Conservation (phyloP, 1,139 yeast genomes). For the Debaryomyces psychrophilus region DNA sequence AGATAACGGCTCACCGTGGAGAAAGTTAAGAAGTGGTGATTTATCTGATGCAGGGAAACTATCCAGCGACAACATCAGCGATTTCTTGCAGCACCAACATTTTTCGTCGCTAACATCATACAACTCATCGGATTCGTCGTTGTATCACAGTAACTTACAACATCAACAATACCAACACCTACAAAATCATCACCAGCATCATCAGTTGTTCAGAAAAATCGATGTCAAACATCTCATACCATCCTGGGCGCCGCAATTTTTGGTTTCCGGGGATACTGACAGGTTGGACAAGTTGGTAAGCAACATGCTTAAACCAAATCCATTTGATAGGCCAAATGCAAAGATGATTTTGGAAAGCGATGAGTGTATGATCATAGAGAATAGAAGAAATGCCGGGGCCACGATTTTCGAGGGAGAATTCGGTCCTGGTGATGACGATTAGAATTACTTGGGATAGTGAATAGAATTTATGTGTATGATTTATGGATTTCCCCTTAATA, state of each 20-base stretch:
- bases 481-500: constrained; percentile 1
- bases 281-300: constrained; percentile 79
- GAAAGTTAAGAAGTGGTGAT: constrained; percentile 92
- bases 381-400: constrained; percentile 89
- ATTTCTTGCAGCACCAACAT: constrained; percentile 45
- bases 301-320: constrained; percentile 89
- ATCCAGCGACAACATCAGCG: constrained; percentile 57
- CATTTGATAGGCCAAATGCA: constrained; percentile 82
- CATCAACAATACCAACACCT: constrained; percentile 4
- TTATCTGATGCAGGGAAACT: constrained; percentile 91
- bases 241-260: constrained; percentile 82
- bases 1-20: constrained; percentile 97
- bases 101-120: constrained; percentile 42
- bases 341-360: constrained; percentile 63
- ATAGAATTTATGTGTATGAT: constrained; percentile 4
- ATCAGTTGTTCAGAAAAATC: constrained; percentile 8
- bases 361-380: constrained; percentile 80
- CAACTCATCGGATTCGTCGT: constrained; percentile 21
- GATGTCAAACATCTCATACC: constrained; percentile 44
- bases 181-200: constrained; percentile 14
- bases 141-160: constrained; percentile 23
- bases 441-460: not conserved
- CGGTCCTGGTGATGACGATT: constrained; percentile 58
- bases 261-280: constrained; percentile 67
- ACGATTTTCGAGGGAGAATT: constrained; percentile 95